Evolutionary conservation across 2,329 filamentous ascomycete species (phyloP), one percentile per base, ranked within the genome.

Genomic region (Phialocephala subalpina): DNA sequence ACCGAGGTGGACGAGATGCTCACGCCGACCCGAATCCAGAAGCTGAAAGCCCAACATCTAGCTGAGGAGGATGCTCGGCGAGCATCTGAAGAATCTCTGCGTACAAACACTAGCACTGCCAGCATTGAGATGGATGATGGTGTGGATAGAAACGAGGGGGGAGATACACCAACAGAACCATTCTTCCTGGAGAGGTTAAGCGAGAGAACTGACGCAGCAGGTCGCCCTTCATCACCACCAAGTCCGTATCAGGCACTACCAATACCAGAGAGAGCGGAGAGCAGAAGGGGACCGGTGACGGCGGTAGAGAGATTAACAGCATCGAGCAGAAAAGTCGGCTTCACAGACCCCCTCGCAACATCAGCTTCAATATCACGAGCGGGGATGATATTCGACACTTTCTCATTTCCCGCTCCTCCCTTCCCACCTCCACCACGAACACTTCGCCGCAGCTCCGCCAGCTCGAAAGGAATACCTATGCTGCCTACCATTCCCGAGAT

Each of bases 1-100:
- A 80, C 85, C 61, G 86, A 89, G 67, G 86, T 82, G 0, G 84
- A 88, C 60, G 87, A 90, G 76, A 86, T 88, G 79, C 76, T 88
- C 14, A 84, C 86, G 12, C 82, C 85, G 20, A 80, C 81, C 38
- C 82, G 82, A 42, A 77, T 88, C 27, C 81, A 85, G 69, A 76
- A 78, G 25, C 64, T 78, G 18, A 61, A 71, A 69, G 67, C 70
- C 57, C 64, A 66, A 20, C 60, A 55, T 14, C 59, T 65, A 49
- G 49, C 49, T 53, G 62, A 72, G 16, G 62, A 72, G 16, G 66
- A 63, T 27, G 73, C 70, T 29, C 64, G 63, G 3, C 69, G 68
- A 61, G 60, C 53, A 27, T 72, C 68, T 14, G 22, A 67, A 11
- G 72, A 73, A 20, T 71, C 66, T n/a, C 5, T 38, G 14, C 22